These are phyloP conservation scores for Ophiognomonia clavigignenti-juglandacearum DNA, from an alignment of 2,329 filamentous ascomycete genomes.

Conservation along the genomic window DNA sequence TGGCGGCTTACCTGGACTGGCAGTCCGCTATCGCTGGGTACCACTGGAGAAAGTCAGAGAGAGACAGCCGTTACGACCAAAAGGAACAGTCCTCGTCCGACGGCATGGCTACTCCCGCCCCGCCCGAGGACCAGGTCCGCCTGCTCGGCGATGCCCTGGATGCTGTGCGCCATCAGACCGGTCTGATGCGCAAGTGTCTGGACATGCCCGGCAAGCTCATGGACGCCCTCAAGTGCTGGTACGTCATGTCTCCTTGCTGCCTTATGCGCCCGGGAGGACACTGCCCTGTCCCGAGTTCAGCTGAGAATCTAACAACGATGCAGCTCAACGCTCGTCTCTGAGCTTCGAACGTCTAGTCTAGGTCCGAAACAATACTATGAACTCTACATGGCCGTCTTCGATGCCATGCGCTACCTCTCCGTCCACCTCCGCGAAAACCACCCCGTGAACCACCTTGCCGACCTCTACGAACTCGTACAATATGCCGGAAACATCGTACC, in stretches of 20 bases:
- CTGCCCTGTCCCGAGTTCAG: background rate
- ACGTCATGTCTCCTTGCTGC: constrained; percentile 32
- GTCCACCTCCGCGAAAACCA: constrained; percentile 97
- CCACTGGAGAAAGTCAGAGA: background rate
- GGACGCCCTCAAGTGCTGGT: constrained; percentile 99
- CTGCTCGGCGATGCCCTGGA: constrained; percentile 95
- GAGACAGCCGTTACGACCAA: background rate
- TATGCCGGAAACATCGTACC: constrained; percentile 98
- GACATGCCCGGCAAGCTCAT: constrained; percentile 98
- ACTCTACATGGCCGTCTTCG: constrained; percentile 98
- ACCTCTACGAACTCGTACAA: constrained; percentile 95
- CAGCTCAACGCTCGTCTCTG: constrained; percentile 96
- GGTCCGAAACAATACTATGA: constrained; percentile 99
- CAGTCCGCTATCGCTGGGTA: background rate
- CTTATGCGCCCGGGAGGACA: constrained; percentile 8
- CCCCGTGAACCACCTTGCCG: constrained; percentile 94
- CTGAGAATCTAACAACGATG: background rate
- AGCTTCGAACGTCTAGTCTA: constrained; percentile 91
- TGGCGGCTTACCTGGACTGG: background rate
- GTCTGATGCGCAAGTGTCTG: constrained; percentile 94
- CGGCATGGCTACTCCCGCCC: constrained; percentile 47
- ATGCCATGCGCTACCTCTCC: constrained; percentile 92
- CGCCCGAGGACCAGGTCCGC: constrained; percentile 77
- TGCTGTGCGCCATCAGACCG: constrained; percentile 94
- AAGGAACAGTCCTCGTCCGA: constrained; percentile 3